A percentile compares a stretch with the other conserved stretches of the same genome.
phyloP scores from a whole-genome alignment of 805 yeast genomes.

The Myxozyma melibiosi region DNA sequence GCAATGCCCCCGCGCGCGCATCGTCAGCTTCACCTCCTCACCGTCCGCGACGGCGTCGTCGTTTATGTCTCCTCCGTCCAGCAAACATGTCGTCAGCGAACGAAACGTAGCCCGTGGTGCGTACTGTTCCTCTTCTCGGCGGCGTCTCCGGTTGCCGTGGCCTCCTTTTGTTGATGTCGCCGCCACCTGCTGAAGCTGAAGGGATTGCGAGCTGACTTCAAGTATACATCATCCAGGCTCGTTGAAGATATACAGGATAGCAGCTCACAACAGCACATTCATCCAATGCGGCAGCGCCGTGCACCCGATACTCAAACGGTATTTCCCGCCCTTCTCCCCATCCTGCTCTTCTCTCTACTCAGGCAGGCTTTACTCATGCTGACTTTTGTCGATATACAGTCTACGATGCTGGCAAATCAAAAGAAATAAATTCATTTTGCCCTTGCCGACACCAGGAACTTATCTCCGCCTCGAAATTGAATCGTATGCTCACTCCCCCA shows the following conservation, averaged over 20 bases:
- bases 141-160: too few species aligned
- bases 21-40: constrained; percentile 1
- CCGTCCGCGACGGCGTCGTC: neutral
- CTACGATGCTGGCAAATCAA: constrained; percentile 8
- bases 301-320: constrained; percentile 5
- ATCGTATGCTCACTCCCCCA: constrained; percentile 10
- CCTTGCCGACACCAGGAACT: constrained; percentile 3
- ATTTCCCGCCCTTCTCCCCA: neutral
- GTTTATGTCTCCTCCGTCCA: neutral
- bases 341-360: neutral
- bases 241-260: constrained; percentile 1
- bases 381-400: neutral
- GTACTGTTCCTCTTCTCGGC: too few species aligned
- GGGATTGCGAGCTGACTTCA: too few species aligned
- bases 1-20: constrained; percentile 2
- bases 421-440: neutral
- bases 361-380: neutral
- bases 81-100: neutral
- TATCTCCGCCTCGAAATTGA: constrained; percentile 6
- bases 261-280: constrained; percentile 8
- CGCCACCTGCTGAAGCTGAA: too few species aligned
- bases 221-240: neutral
- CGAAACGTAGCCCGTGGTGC: constrained; percentile 3
- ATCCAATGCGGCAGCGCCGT: constrained; percentile 8
- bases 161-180: too few species aligned